These are phyloP conservation scores for Sungouiella blattae DNA, from an alignment of 805 yeast genomes.

Conservation along the genomic window DNA sequence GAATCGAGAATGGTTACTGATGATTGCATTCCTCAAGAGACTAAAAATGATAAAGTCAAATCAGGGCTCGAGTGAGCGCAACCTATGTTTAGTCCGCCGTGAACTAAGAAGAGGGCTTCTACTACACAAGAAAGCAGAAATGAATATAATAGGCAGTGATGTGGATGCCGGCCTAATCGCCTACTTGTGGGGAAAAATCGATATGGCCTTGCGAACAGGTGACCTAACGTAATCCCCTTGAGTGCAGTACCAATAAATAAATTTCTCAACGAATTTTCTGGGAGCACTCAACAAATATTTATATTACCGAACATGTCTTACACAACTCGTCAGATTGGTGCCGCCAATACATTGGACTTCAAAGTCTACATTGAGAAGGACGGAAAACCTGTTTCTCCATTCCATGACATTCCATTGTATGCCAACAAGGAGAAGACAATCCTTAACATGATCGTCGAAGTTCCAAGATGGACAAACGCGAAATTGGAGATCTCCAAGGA, in stretches of 20 bases:
- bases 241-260: conserved; percentile 12
- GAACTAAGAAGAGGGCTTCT: conserved; percentile 55
- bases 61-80: neutral
- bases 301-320: conserved; percentile 55
- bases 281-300: conserved; percentile 5
- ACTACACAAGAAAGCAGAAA: conserved; percentile 53
- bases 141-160: conserved; percentile 39
- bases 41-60: too few species aligned
- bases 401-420: conserved; percentile 75
- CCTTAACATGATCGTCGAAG: conserved; percentile 41
- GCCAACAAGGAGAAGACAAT: conserved; percentile 72
- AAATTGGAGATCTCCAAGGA: conserved; percentile 72
- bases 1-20: conserved; percentile 11
- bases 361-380: conserved; percentile 87
- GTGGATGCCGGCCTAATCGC: conserved; percentile 4
- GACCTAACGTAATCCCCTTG: conserved; percentile 12
- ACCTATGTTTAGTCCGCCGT: conserved; percentile 6
- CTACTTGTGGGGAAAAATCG: conserved; percentile 13
- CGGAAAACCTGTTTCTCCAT: conserved; percentile 92
- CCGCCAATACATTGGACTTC: conserved; percentile 92
- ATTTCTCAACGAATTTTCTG: conserved; percentile 4
- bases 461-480: conserved; percentile 73
- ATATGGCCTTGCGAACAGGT: conserved; percentile 2
- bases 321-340: conserved; percentile 90
- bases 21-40: conserved; percentile 4